These are phyloP conservation scores for Pythium plurisporium DNA, from an alignment of 352 stramenopile species.

Conservation along the genomic window DNA sequence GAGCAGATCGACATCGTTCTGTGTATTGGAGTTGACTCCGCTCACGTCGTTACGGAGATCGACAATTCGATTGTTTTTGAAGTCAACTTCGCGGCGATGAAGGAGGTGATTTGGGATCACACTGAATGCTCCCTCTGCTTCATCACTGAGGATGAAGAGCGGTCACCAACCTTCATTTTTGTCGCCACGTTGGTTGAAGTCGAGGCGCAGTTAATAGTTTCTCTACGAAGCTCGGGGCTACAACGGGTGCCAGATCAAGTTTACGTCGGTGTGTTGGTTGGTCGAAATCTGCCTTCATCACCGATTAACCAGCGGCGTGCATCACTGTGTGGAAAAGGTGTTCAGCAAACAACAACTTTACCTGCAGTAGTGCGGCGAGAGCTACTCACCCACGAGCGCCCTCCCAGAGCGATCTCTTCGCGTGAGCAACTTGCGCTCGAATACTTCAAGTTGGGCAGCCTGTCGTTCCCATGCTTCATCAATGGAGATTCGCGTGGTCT, in stretches of 20 bases:
- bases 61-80: constrained; percentile 42
- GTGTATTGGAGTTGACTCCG: constrained; percentile 29
- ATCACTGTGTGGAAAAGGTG: background rate
- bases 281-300: constrained; percentile 51
- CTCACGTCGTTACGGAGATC: constrained; percentile 34
- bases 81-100: constrained; percentile 32
- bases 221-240: constrained; percentile 27
- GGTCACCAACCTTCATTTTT: constrained; percentile 43
- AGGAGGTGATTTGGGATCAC: constrained; percentile 67
- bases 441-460: constrained; percentile 41
- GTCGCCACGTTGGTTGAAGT: constrained; percentile 28
- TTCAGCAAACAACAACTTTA: constrained; percentile 20
- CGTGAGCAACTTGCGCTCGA: constrained; percentile 50
- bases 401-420: constrained; percentile 31
- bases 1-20: constrained; percentile 38
- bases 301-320: constrained; percentile 61
- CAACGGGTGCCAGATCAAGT: constrained; percentile 37
- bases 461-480: constrained; percentile 63
- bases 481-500: constrained; percentile 46
- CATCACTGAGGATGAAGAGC: constrained; percentile 26
- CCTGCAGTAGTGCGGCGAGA: constrained; percentile 39
- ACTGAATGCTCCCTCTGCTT: constrained; percentile 56
- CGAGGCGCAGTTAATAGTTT: constrained; percentile 36
- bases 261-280: constrained; percentile 65
- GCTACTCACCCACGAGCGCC: constrained; percentile 49